A percentile compares a stretch with the other conserved stretches of the same genome.
These are phyloP conservation scores for Termitomyces sp. DNA, from an alignment of 768 basidiomycete genomes.

Conservation along the genomic window DNA sequence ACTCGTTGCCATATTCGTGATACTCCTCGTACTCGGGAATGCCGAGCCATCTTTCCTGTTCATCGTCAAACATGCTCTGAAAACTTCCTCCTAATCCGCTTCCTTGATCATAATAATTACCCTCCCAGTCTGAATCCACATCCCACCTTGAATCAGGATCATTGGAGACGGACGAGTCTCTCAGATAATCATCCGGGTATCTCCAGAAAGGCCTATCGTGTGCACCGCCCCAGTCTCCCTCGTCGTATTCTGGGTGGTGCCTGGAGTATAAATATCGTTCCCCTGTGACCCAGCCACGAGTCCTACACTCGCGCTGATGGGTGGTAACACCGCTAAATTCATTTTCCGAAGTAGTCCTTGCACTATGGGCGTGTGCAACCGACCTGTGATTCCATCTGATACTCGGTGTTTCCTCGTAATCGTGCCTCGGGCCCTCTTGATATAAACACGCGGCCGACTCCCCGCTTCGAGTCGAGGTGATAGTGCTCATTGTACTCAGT, in stretches of 20 bases:
- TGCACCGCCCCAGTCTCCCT: background rate
- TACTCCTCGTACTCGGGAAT: background rate
- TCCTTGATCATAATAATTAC: background rate
- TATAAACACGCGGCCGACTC: background rate
- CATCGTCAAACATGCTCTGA: background rate
- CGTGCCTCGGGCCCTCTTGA: background rate
- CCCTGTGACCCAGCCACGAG: background rate
- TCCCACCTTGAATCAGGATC: background rate
- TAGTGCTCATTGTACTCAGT: background rate
- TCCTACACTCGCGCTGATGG: background rate
- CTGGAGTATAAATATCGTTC: background rate
- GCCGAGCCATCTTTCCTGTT: background rate
- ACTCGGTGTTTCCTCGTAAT: background rate
- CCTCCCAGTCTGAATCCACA: background rate
- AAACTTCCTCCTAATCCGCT: background rate
- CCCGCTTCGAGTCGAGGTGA: background rate
- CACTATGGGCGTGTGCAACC: too few species aligned
- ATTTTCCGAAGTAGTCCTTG: background rate
- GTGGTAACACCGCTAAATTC: background rate
- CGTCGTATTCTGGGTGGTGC: background rate
- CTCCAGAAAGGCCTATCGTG: background rate
- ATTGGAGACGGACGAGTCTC: background rate
- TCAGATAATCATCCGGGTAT: background rate
- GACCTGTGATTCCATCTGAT: background rate
- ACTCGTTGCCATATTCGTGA: background rate